Conservation (phyloP, 1,139 yeast genomes). For the Yamadazyma membranifaciens region DNA sequence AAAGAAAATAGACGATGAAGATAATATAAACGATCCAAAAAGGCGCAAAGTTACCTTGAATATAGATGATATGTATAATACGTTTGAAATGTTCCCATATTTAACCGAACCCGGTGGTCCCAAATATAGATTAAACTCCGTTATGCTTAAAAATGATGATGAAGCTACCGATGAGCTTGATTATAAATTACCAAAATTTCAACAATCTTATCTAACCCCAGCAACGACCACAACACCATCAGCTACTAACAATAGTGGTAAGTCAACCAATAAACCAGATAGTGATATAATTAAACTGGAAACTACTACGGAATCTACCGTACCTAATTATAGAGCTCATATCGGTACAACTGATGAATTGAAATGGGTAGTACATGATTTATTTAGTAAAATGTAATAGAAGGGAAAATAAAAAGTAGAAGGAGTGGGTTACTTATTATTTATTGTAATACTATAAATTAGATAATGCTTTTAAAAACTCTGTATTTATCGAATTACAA, state of each 20-base stretch:
- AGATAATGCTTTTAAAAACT: background rate
- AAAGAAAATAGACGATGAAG: constrained; percentile 20
- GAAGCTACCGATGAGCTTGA: constrained; percentile 34
- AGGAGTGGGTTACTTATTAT: background rate
- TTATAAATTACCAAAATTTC: constrained; percentile 38
- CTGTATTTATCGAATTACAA: background rate
- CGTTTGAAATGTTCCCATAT: constrained; percentile 64
- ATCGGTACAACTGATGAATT: constrained; percentile 68
- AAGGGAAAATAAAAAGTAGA: background rate
- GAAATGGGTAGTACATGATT: constrained; percentile 68
- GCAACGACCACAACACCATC: background rate
- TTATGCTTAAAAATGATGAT: constrained; percentile 60
- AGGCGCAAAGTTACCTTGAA: constrained; percentile 45
- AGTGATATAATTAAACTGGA: background rate
- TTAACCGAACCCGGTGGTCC: constrained; percentile 69
- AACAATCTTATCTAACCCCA: constrained; percentile 5
- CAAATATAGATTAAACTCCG: constrained; percentile 47
- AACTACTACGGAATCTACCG: background rate
- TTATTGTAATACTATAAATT: constrained; percentile 1
- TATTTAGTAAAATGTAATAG: constrained; percentile 34
- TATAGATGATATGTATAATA: constrained; percentile 64
- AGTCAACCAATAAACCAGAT: background rate
- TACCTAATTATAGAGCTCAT: constrained; percentile 21
- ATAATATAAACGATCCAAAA: constrained; percentile 19
- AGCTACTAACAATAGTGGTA: constrained; percentile 1